These are phyloP conservation scores for Hydnum rufescens DNA, from an alignment of 768 basidiomycete species.

Conservation along the genomic window DNA sequence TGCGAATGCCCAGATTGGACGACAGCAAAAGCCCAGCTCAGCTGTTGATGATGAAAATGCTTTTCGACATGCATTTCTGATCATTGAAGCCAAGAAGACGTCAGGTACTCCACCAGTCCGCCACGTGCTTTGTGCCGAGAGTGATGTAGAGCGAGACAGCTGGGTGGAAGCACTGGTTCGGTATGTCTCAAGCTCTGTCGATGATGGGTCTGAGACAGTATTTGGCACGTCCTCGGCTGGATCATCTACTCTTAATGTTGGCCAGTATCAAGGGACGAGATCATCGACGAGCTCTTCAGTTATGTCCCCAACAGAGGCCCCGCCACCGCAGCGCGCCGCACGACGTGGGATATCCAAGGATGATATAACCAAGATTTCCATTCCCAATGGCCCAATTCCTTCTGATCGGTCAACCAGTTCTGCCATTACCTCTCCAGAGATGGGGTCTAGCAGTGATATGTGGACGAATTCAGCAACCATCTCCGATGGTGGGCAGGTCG, in stretches of 20 bases:
- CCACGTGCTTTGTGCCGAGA: constrained; percentile 93
- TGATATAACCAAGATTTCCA: constrained; percentile 33
- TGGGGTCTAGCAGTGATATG: no score
- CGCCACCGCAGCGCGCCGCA: not conserved
- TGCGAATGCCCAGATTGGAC: constrained; percentile 87
- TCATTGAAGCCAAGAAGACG: constrained; percentile 71
- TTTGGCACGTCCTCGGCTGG: constrained; percentile 13
- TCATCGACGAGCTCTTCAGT: constrained; percentile 14
- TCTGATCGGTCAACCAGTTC: no score
- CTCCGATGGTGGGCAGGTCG: no score
- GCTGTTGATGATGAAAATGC: constrained; percentile 70
- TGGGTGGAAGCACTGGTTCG: constrained; percentile 92
- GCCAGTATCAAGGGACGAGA: constrained; percentile 1
- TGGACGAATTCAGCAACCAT: no score
- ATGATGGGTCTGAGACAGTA: not conserved
- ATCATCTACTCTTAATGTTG: not conserved
- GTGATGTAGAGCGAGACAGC: constrained; percentile 75
- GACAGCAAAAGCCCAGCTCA: constrained; percentile 52
- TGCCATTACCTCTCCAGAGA: no score
- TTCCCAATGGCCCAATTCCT: no score
- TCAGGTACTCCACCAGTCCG: constrained; percentile 50
- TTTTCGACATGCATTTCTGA: constrained; percentile 91
- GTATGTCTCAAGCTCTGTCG: constrained; percentile 31
- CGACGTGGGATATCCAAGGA: constrained; percentile 29
- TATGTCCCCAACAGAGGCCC: constrained; percentile 16